Base-by-base conservation (phyloP, 805 yeast genomes). In the Wickerhamomyces kurtzmanii region DNA sequence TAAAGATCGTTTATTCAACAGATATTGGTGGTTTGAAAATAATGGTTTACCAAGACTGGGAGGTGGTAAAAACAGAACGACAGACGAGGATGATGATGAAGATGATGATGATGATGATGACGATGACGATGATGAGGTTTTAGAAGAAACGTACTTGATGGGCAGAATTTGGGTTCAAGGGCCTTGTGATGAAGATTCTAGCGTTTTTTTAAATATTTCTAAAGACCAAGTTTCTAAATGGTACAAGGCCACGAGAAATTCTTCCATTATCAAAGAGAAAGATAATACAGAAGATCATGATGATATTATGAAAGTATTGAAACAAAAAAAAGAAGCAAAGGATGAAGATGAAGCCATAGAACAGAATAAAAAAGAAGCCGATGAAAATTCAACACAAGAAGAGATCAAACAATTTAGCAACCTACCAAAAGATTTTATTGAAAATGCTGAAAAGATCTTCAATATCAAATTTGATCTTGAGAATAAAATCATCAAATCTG, bases 21-120 rank as follows among this genome's bases (percentile, higher is more conserved):
- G 87, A 38, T 91, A 89, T 50, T 91, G 94, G 94, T 91, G 95
- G 95, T 75, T 86, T 47, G 97, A 89, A 45, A 65, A 66, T 37
- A 79, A 80, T 45, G 98, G 97, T 1, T 60, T 85, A 26, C 84
- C 86, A 4, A 61, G 62, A 6, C 43, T 64, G 21, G 62, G 58
- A 28, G 59, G 58, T 9, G 49, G 53, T 20, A 60, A 53, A 22
- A 41, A 55, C 12, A 32, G 38, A 10, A 37, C 39, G 12, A 42
- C 27, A 8, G 43, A 39, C 21, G 46, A 41, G 5, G 55, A 42
- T 1, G 57, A 42, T 2, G 51, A 51, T 1, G 40, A 37, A 6
- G 58, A 45, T 13, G 67, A 48, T 0, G 70, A 51, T 4, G 71
- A 59, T 1, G 65, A 62, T 9, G 58, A 56, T 3, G 66, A 60